Base-by-base conservation (phyloP, 768 basidiomycete species). In the Chalciporus pseudorubinellus region DNA sequence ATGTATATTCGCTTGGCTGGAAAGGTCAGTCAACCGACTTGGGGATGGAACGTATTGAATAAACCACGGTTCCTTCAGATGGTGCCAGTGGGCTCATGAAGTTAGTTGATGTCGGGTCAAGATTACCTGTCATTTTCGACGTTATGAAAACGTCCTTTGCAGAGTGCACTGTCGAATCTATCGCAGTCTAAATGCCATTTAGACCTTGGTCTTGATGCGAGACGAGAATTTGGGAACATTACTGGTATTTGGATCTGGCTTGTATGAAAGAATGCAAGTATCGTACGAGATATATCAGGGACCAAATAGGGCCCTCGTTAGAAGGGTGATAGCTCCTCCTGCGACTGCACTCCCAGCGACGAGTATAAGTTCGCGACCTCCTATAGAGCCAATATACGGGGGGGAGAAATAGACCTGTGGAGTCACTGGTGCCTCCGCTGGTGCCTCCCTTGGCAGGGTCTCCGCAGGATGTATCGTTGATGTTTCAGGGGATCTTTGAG, bases 1-100 rank as follows among this genome's bases (percentile, higher is more conserved):
- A 24, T 78, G 77, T 62, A 66, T 83, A 19, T 76, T 76, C 55
- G 61, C 73, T 22, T 81, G 79, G 80, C 64, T 84, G 18, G 78
- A 77, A 62, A 74, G 70, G 81, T 77, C 49, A 50, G 65, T 55
- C 38, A 5, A 40, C 31, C 45, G 9, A 26, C n/a, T n/a, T n/a
- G 18, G 53, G 24, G 12, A n/a, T 41, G 28, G 9, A 36, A 8
- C n/a, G 19, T 13, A 39, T 13, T 45, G 11, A 31, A 16, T 46
- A 46, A 56, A 39, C 47, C 33, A 50, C 52, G 12, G 53, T 73
- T 6, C 20, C 21, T 31, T 20, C 28, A 65, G 64, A 26, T 65
- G 64, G 64, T n/a, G n/a, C n/a, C n/a, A n/a, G n/a, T 65, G 64
- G 64, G 21, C 44, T 9, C 62, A 53, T 41, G 64, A 64, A 43